These are phyloP conservation scores for Alternaria conjuncta DNA, from an alignment of 2,329 filamentous ascomycete genomes.

Conservation along the genomic window DNA sequence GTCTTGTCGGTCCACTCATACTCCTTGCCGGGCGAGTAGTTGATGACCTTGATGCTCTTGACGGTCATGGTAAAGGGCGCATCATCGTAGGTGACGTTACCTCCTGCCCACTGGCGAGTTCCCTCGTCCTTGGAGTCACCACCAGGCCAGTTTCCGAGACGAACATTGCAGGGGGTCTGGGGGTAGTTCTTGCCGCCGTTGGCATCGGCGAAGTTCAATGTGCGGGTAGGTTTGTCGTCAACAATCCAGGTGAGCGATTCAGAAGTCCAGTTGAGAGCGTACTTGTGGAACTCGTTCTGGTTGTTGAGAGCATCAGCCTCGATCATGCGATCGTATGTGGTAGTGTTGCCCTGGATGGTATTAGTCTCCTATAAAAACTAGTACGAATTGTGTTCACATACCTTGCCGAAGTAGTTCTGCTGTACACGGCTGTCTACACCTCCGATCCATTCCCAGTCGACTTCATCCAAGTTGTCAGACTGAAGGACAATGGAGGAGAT, in stretches of 20 bases:
- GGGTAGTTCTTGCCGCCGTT: conserved; percentile 69
- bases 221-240: conserved; percentile 70
- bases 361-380: not conserved
- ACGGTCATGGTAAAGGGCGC: conserved; percentile 61
- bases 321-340: conserved; percentile 72
- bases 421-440: conserved; percentile 67
- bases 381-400: conserved; percentile 24
- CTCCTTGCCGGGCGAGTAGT: conserved; percentile 58
- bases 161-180: conserved; percentile 73
- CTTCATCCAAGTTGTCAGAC: conserved; percentile 83
- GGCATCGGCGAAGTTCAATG: conserved; percentile 64
- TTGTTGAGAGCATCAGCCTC: conserved; percentile 65
- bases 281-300: conserved; percentile 67
- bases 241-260: conserved; percentile 72
- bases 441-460: conserved; percentile 85
- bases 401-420: conserved; percentile 78
- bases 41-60: conserved; percentile 57
- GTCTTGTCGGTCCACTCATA: conserved; percentile 60
- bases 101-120: conserved; percentile 72
- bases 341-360: conserved; percentile 67
- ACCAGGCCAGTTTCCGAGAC: conserved; percentile 56
- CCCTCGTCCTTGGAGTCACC: conserved; percentile 60
- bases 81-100: conserved; percentile 56
- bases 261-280: conserved; percentile 75
- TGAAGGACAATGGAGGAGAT: conserved; percentile 83